Percentiles rank a stretch among this genome's conserved stretches.
Evolutionary conservation across 768 basidiomycete species (phyloP).

Genomic region (Russula griseocarnosa): DNA sequence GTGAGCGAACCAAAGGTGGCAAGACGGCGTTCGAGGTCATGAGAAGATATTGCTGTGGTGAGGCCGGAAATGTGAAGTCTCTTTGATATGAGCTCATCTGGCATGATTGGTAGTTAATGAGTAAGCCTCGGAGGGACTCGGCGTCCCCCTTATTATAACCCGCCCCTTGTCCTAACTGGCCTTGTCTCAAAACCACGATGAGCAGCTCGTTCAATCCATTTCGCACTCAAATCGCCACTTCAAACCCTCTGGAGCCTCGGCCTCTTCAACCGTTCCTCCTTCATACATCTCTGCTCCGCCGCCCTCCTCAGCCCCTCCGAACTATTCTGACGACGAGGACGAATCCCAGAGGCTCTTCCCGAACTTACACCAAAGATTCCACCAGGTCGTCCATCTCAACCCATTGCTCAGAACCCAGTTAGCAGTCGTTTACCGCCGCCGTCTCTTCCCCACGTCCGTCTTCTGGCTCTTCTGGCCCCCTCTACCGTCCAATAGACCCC

Average conservation of each 20-base stretch:
- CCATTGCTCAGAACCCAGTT: neutral
- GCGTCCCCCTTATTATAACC: neutral
- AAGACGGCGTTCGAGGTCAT: conserved; percentile 56
- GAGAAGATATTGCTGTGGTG: conserved; percentile 55
- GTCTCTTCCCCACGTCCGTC: conserved; percentile 9
- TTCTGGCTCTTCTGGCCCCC: neutral
- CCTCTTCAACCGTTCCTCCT: neutral
- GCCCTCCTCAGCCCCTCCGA: conserved; percentile 7
- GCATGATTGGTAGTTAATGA: neutral
- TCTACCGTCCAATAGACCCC: neutral
- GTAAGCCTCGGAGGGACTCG: neutral
- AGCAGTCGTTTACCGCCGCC: neutral
- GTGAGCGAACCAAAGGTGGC: conserved; percentile 65
- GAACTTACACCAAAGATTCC: conserved; percentile 10
- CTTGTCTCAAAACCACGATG: neutral
- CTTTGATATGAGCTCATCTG: conserved; percentile 41
- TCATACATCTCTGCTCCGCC: neutral
- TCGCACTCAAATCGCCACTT: conserved; percentile 11
- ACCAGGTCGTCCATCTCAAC: neutral
- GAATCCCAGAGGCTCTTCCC: conserved; percentile 14
- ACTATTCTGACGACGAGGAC: conserved; percentile 1
- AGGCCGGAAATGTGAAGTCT: conserved; percentile 73
- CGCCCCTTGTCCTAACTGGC: too few species aligned
- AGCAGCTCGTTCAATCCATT: conserved; percentile 21
- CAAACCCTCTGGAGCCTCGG: conserved; percentile 18